These are phyloP conservation scores for Botrytis hyacinthi DNA, from an alignment of 2,329 filamentous ascomycete species.

Conservation along the genomic window DNA sequence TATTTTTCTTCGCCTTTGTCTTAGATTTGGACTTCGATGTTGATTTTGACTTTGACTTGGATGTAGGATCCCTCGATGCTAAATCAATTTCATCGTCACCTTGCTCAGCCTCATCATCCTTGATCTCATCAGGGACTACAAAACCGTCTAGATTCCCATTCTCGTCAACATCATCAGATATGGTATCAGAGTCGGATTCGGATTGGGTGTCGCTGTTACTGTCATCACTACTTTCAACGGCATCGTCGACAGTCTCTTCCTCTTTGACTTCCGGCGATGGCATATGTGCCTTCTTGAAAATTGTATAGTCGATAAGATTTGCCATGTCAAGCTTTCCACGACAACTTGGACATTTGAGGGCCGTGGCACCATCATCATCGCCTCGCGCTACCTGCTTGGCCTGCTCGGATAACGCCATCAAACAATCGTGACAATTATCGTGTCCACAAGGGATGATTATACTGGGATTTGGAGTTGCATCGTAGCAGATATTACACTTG, in stretches of 20 bases:
- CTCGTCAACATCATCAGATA: conserved; percentile 39
- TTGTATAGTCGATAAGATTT: conserved; percentile 69
- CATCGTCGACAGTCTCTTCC: conserved; percentile 26
- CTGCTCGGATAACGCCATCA: conserved; percentile 65
- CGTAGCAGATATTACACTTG: conserved; percentile 81
- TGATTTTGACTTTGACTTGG: conserved; percentile 30
- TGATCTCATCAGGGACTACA: conserved; percentile 51
- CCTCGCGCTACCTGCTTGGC: conserved; percentile 51
- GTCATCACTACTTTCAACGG: conserved; percentile 36
- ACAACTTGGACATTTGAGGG: conserved; percentile 69
- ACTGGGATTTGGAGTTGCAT: conserved; percentile 68
- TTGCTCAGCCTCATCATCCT: conserved; percentile 31
- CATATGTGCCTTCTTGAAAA: conserved; percentile 72
- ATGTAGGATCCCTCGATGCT: conserved; percentile 33
- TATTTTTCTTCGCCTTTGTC: conserved; percentile 37
- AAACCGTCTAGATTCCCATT: conserved; percentile 52
- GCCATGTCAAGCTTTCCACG: conserved; percentile 63
- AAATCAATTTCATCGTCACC: conserved; percentile 40
- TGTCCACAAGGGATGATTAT: conserved; percentile 86
- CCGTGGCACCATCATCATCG: conserved; percentile 48
- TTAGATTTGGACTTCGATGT: conserved; percentile 43
- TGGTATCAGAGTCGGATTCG: conserved; percentile 44
- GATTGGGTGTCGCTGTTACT: conserved; percentile 41
- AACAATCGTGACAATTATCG: conserved; percentile 73
- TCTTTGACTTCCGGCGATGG: conserved; percentile 44